Evolutionary conservation across 2,329 filamentous ascomycete species (phyloP), one percentile per base, ranked within the genome.

Genomic region (Colletotrichum lini): DNA sequence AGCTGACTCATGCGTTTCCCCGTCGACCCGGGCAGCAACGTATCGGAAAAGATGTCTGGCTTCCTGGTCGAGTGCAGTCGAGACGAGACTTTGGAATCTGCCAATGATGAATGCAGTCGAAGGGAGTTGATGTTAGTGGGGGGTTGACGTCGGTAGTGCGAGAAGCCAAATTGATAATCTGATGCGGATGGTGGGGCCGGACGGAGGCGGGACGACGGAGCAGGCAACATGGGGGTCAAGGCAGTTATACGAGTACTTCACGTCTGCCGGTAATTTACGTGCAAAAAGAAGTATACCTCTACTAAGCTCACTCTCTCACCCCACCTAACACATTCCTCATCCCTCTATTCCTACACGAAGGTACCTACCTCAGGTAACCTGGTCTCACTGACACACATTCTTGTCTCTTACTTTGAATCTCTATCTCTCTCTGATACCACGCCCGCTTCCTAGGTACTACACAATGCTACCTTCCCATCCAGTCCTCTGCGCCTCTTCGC

Each of bases 61-160:
- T 26, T 45, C 42, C 47, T 42, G 42, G 42, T 23, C 21, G 66
- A 53, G 44, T 53, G 60, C 66, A 59, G 47, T n/a, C 16, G 44
- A 21, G 18, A 59, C 52, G 65, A 21, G 13, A 59, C 45, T 58
- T 71, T 68, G 58, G 65, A 71, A 68, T 56, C 45, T 63, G 13
- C 49, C 56, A 62, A 70, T 70, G 40, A 47, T 26, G 30, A 50
- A 54, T 53, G 40, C 40, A 45, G 53, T 21, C n/a, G 38, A 40
- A 12, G 52, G 35, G 35, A 38, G 26, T 35, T 35, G 30, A 8
- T 35, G 8, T 35, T 10, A 35, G 30, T 35, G 30, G 30, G 26
- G 40, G 45, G 52, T 57, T 63, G 44, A 58, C n/a, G 47, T 49
- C 47, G 49, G 62, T 23, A 52, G 23, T 45, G 54, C n/a, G n/a